Evolutionary conservation across 2,329 filamentous ascomycete species (phyloP).

Genomic region (Peltaster fructicola): DNA sequence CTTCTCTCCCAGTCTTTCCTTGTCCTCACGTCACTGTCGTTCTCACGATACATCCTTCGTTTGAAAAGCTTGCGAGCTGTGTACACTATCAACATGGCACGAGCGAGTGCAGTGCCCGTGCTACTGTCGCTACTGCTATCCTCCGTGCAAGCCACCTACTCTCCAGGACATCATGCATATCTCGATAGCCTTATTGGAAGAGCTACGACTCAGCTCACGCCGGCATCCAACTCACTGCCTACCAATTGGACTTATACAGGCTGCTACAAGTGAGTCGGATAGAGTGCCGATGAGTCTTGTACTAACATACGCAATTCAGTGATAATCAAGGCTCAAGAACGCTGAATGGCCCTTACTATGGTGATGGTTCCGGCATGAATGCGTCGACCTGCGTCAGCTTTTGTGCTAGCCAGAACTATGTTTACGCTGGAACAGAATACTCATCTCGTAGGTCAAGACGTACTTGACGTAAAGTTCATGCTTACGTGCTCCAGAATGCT

Average conservation of each 20-base stretch:
- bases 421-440: constrained; percentile 14
- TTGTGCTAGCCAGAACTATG: constrained; percentile 8
- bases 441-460: constrained; percentile 1
- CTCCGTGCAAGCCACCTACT: too few species aligned
- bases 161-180: too few species aligned
- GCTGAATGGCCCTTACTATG: constrained; percentile 5
- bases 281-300: neutral
- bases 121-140: too few species aligned
- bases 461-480: constrained; percentile 1
- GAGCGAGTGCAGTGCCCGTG: too few species aligned
- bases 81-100: too few species aligned
- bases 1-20: too few species aligned
- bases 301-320: constrained; percentile 3
- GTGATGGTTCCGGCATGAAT: constrained; percentile 8
- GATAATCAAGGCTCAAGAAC: constrained; percentile 7
- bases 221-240: too few species aligned
- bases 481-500: constrained; percentile 7
- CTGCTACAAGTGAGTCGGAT: constrained; percentile 8
- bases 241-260: constrained; percentile 10
- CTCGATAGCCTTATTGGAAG: too few species aligned
- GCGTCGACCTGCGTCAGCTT: constrained; percentile 8
- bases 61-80: too few species aligned
- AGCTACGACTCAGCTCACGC: too few species aligned
- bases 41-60: too few species aligned
- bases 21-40: too few species aligned